Percentiles rank a stretch among this genome's conserved stretches.
Conservation (phyloP, 2,329 filamentous ascomycete genomes). For the Neobulgaria alba region DNA sequence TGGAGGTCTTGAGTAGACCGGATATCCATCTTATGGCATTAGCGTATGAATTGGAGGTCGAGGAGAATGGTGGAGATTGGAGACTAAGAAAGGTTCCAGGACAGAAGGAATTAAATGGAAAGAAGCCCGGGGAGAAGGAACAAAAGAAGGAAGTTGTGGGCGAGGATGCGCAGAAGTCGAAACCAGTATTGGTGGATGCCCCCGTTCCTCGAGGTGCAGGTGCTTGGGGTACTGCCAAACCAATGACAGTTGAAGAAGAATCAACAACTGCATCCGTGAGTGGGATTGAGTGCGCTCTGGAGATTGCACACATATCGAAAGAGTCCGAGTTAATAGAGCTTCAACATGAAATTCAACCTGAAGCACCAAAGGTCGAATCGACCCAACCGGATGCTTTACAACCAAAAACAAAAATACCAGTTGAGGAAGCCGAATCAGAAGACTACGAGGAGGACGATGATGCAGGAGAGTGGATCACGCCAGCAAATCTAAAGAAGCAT, state of each 20-base stretch:
- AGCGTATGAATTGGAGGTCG: conserved; percentile 89
- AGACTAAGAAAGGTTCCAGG: conserved; percentile 68
- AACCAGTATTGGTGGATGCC: not conserved
- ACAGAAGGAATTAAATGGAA: conserved; percentile 70
- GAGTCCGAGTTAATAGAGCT: conserved; percentile 3
- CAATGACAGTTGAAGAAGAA: conserved; percentile 1
- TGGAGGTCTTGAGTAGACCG: conserved; percentile 76
- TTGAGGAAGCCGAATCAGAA: conserved; percentile 17
- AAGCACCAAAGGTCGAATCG: not conserved
- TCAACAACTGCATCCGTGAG: not conserved
- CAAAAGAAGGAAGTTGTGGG: conserved; percentile 3
- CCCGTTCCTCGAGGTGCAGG: conserved; percentile 17
- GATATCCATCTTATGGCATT: conserved; percentile 87
- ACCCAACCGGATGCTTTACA: not conserved
- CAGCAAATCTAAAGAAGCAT: conserved; percentile 80
- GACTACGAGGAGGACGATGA: conserved; percentile 33
- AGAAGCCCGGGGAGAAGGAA: conserved; percentile 32
- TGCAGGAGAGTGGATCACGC: conserved; percentile 85
- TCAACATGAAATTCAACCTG: not conserved
- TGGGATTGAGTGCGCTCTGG: conserved; percentile 5
- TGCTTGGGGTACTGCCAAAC: conserved; percentile 21
- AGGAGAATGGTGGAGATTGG: conserved; percentile 85
- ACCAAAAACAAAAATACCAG: conserved; percentile 14
- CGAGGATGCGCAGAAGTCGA: conserved; percentile 5
- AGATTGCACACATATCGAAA: conserved; percentile 8